phyloP scores from a whole-genome alignment of 1,139 yeast genomes.

The Kodamaea sp. region DNA sequence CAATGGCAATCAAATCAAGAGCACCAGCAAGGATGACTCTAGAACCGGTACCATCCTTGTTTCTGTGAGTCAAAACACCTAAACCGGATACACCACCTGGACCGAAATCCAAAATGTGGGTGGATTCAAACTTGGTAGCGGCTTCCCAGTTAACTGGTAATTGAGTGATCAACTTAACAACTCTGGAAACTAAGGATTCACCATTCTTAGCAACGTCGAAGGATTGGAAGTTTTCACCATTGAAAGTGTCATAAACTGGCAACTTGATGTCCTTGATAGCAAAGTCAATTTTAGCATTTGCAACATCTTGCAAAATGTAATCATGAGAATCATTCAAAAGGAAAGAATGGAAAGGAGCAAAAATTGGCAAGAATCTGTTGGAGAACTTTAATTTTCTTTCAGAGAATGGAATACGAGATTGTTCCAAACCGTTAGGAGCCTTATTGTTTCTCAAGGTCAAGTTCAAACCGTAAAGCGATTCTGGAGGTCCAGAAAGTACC shows the following conservation, averaged over 20 bases:
- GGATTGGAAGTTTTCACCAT: slow-evolving; percentile 73
- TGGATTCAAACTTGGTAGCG: slow-evolving; percentile 75
- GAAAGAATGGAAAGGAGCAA: slow-evolving; percentile 96
- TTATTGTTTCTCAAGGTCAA: slow-evolving; percentile 88
- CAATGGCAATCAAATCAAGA: slow-evolving; percentile 57
- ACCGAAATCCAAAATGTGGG: slow-evolving; percentile 94
- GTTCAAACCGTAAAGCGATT: slow-evolving; percentile 95
- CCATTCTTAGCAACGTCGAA: slow-evolving; percentile 29
- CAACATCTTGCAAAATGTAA: slow-evolving; percentile 62
- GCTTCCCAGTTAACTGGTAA: slow-evolving; percentile 93
- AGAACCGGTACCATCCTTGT: slow-evolving; percentile 97
- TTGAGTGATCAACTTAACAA: slow-evolving; percentile 77
- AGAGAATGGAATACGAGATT: slow-evolving; percentile 87
- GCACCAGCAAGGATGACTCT: slow-evolving; percentile 93
- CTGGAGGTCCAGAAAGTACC: slow-evolving; percentile 97
- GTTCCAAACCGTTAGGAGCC: slow-evolving; percentile 93
- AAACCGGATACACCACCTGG: slow-evolving; percentile 98
- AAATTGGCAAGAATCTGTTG: slow-evolving; percentile 90
- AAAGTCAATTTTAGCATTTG: slow-evolving; percentile 52
- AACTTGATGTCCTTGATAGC: slow-evolving; percentile 55
- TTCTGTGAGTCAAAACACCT: slow-evolving; percentile 93
- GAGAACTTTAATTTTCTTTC: slow-evolving; percentile 92
- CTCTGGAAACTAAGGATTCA: slow-evolving; percentile 56
- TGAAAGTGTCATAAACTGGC: slow-evolving; percentile 89
- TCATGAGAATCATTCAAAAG: slow-evolving; percentile 71